Evolutionary conservation across 2,329 filamentous ascomycete species (phyloP).

Genomic region (Pseudopyricularia javanii): DNA sequence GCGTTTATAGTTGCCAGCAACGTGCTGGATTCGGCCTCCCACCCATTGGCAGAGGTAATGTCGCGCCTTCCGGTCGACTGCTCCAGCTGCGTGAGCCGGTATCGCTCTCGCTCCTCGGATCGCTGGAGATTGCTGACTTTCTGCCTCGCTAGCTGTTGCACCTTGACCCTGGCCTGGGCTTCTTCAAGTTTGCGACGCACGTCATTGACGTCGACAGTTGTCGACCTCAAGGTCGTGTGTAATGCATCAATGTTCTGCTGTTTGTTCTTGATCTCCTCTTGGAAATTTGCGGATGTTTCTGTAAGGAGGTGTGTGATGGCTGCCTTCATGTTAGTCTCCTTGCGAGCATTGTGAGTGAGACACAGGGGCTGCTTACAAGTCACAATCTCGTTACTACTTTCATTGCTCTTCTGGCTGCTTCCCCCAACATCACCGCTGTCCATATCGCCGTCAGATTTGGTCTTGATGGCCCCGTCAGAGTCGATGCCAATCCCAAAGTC

Average conservation of each 20-base stretch:
- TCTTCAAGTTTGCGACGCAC: constrained; percentile 63
- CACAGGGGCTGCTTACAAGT: constrained; percentile 43
- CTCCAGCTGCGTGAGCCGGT: constrained; percentile 34
- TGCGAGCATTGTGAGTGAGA: neutral
- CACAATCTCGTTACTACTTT: constrained; percentile 71
- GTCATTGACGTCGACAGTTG: constrained; percentile 66
- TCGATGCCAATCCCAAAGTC: constrained; percentile 87
- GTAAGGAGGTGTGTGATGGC: constrained; percentile 75
- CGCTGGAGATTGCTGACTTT: constrained; percentile 69
- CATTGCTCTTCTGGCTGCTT: constrained; percentile 44
- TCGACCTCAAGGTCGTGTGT: constrained; percentile 68
- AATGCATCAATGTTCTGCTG: constrained; percentile 73
- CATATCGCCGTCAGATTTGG: constrained; percentile 16
- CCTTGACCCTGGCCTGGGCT: constrained; percentile 52
- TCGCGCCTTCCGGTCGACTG: constrained; percentile 28
- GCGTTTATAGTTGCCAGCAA: constrained; percentile 27
- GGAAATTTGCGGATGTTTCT: constrained; percentile 68
- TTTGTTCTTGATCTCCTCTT: constrained; percentile 69
- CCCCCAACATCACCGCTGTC: constrained; percentile 31
- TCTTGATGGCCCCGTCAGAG: constrained; percentile 19
- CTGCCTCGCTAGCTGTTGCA: constrained; percentile 52
- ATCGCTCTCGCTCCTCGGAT: constrained; percentile 59
- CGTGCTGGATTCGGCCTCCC: constrained; percentile 41
- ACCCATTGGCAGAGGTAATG: constrained; percentile 32
- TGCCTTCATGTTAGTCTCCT: constrained; percentile 21